Evolutionary conservation across 352 stramenopile species (phyloP).

Genomic region (Phytophthora niederhauseri): DNA sequence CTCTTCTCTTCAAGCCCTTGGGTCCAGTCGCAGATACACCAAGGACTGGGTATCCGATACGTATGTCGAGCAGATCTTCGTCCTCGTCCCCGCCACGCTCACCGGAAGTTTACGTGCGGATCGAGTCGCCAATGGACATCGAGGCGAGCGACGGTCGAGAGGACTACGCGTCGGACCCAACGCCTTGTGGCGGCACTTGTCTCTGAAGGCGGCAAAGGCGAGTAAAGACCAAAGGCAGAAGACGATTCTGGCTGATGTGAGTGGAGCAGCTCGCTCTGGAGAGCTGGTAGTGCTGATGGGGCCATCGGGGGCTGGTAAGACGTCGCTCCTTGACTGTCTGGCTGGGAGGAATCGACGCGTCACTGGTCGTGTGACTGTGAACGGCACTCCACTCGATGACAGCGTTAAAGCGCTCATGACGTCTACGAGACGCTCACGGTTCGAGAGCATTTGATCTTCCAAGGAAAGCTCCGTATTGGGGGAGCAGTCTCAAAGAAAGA

Average conservation of each 20-base stretch:
- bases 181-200: conserved; percentile 7
- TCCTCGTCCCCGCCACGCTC: background rate
- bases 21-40: background rate
- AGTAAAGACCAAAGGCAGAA: conserved; percentile 15
- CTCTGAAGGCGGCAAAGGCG: conserved; percentile 4
- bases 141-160: background rate
- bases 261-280: conserved; percentile 44
- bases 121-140: background rate
- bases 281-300: conserved; percentile 76
- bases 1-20: background rate
- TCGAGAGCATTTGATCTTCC: conserved; percentile 86
- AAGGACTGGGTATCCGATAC: background rate
- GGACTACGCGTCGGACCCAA: background rate
- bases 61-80: background rate
- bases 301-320: conserved; percentile 84
- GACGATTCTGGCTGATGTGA: conserved; percentile 52
- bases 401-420: conserved; percentile 27
- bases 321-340: conserved; percentile 94
- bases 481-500: conserved; percentile 1
- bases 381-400: conserved; percentile 47
- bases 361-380: conserved; percentile 58
- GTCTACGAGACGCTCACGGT: conserved; percentile 88
- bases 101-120: conserved; percentile 2
- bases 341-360: conserved; percentile 84
- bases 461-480: conserved; percentile 76